Percentiles rank a stretch among this genome's conserved stretches.
Conservation (phyloP, 176 grass and related monocot species). For the Oryza coarctata region DNA sequence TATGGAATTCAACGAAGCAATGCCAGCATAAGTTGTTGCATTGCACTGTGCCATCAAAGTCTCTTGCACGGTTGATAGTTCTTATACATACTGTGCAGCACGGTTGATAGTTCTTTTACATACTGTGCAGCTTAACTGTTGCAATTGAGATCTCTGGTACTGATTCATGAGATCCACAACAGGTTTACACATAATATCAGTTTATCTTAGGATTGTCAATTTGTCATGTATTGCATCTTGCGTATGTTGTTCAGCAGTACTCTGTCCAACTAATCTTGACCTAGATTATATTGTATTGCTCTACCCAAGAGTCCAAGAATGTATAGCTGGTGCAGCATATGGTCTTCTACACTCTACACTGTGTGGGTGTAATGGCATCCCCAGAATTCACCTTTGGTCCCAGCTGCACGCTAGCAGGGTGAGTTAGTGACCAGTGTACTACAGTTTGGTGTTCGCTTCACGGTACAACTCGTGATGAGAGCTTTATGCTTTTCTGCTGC, state of each 20-base stretch:
- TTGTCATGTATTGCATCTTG: neutral
- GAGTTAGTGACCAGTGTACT: neutral
- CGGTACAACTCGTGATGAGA: conserved; percentile 18
- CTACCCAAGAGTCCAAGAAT: neutral
- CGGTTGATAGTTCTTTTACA: neutral
- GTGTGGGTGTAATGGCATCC: neutral
- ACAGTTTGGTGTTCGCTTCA: neutral
- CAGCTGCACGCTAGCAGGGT: neutral
- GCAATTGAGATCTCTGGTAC: neutral
- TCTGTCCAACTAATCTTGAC: neutral
- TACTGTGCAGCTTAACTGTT: neutral
- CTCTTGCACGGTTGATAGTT: neutral
- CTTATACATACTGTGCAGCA: neutral
- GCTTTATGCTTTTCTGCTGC: conserved; percentile 10
- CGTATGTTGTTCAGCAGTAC: neutral
- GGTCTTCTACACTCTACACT: neutral
- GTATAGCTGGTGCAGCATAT: neutral
- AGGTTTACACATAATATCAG: neutral
- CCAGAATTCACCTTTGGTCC: neutral
- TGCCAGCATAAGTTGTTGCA: neutral
- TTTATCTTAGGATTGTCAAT: neutral
- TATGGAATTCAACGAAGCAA: neutral
- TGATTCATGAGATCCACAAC: neutral
- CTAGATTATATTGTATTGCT: neutral
- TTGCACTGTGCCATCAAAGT: neutral